Base-by-base conservation (phyloP, 305 asterid genomes). In the Fraxinus xanthoxyloides region DNA sequence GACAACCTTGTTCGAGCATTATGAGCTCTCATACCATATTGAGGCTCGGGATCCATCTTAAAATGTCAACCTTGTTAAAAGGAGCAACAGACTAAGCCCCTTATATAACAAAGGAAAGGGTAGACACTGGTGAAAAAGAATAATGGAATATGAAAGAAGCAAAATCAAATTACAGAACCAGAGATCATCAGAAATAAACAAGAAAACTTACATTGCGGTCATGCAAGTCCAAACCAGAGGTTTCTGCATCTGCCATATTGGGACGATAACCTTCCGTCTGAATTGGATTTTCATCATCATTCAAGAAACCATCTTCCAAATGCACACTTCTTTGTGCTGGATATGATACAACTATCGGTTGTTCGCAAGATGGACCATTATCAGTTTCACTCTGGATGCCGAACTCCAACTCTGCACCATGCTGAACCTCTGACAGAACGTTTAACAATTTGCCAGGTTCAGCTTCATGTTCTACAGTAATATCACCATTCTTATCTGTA, bases 181-280 rank as follows among this genome's bases (percentile, higher is more conserved):
- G 75, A 69, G 32, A 30, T 13, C 63, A 13, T 15, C 63, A 17
- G 65, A 7, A 23, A 13, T 51, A 19, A 76, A 21, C 67, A 43
- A 65, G 63, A 72, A 13, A 81, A 90, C 97, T 91, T 85, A 94
- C 98, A 80, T 90, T 88, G 79, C 31, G 91, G 80, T 88, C 87
- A 43, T 65, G 85, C 82, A 81, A 80, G 81, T 85, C 86, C 75
- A 85, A 81, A 36, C 88, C 86, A 59, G 91, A 83, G 79, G 80
- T 61, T 80, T 89, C 96, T 34, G 82, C 85, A 85, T 85, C 93
- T 77, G 75, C 82, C 87, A 85, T 69, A 76, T 80, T 85, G 75
- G 87, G 81, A 31, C 76, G 86, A 88, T 87, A 86, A 84, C 83
- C 77, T 81, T 85, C 91, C 79, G 75, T 82, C 76, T 31, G 80